A percentile compares a stretch with the other conserved stretches of the same genome.
Conservation (phyloP, 2,329 filamentous ascomycete genomes). For the Neofusicoccum cordaticola region DNA sequence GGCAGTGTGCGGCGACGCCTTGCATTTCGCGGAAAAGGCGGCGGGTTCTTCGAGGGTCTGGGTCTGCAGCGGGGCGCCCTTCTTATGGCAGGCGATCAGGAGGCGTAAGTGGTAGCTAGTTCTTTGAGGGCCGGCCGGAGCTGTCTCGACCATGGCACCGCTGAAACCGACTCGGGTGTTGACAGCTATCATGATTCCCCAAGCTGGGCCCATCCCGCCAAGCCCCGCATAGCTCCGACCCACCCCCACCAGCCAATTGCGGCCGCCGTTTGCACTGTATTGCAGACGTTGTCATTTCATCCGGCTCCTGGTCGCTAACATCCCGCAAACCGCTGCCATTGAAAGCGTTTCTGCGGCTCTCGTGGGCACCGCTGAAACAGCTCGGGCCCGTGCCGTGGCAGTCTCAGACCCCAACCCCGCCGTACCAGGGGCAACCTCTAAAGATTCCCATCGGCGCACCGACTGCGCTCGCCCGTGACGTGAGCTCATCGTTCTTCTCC, state of each 20-base stretch:
- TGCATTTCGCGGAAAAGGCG: not conserved
- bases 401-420: no score
- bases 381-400: no score
- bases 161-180: slow-evolving; percentile 12
- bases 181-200: slow-evolving; percentile 2
- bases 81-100: not conserved
- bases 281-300: no score
- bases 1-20: not conserved
- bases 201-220: not conserved
- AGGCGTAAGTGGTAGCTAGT: not conserved
- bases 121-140: not conserved
- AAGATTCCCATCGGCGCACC: no score
- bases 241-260: not conserved
- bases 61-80: not conserved
- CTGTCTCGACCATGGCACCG: not conserved
- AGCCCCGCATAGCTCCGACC: not conserved
- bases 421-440: no score
- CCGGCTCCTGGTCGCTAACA: no score
- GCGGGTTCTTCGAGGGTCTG: not conserved
- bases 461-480: no score
- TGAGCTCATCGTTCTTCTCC: no score
- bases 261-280: no score
- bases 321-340: no score
- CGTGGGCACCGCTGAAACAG: no score
- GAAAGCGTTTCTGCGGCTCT: no score